Evolutionary conservation across 352 stramenopile genomes (phyloP), one percentile per base, ranked within the genome.

Genomic region (Globisporangium uncinulatum): DNA sequence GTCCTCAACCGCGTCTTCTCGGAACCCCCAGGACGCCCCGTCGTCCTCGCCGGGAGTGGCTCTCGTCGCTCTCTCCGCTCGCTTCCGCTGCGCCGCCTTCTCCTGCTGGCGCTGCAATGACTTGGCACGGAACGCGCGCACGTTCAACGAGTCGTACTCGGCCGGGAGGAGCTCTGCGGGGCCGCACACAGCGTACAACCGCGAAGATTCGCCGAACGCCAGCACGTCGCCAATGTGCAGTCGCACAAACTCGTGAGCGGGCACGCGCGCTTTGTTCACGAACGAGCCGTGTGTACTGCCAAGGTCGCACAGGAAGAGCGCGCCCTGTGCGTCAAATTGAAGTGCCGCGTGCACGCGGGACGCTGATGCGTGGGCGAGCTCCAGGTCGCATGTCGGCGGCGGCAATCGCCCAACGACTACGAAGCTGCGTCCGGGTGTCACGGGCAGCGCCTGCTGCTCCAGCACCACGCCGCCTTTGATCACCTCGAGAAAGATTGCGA

Each of bases 141-240:
- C 54, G 46, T 81, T 84, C 0, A 56, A 49, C n/a, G 76, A 84
- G 57, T 94, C 79, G 59, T 92, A 87, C 63, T 96, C 86, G 19
- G 75, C 70, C 6, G 81, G 84, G 17, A 80, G 56, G 15, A 92
- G 59, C 44, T 93, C 82, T 17, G 62, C 57, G 0, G 88, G 85
- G 0, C 88, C 88, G 46, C 74, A 80, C 11, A 97, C 53, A 0
- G 73, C 79, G 58, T 96, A 95, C 46, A 93, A 69, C 24, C 88
- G 66, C 56, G 86, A 92, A 4, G 84, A 95, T 53, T 93, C 85
- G n/a, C 84, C 88, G 68, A 97, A 97, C 17, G 73, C 79, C 14
- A 97, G 17, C 42, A 97, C 63, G 67, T 96, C 88, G 32, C 88
- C 88, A 43, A 95, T 79, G 54, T 87, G 66, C 44, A 96, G 60